Conservation (phyloP, 176 grass and related monocot species). For the Phoenix dactylifera region DNA sequence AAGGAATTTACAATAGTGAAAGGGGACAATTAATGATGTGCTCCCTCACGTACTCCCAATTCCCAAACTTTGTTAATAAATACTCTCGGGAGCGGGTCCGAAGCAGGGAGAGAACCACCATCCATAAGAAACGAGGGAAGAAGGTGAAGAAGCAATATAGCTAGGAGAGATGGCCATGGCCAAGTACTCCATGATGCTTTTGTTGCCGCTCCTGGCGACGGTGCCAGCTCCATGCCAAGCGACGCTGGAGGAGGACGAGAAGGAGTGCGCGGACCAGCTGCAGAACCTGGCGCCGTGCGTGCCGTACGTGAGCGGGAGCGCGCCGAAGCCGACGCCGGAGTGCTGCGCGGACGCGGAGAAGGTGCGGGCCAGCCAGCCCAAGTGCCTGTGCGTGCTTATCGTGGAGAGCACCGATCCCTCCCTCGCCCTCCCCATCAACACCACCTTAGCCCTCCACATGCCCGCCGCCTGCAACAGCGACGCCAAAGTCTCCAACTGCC, state of each 20-base stretch:
- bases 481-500: conserved; percentile 29
- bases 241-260: not conserved
- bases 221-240: not conserved
- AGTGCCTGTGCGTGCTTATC: conserved; percentile 33
- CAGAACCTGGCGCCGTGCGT: conserved; percentile 30
- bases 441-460: conserved; percentile 28
- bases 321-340: conserved; percentile 20
- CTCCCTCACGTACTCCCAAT: too few relatives aligned
- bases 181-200: too few relatives aligned
- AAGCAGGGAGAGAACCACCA: too few relatives aligned
- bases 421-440: conserved; percentile 25
- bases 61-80: too few relatives aligned
- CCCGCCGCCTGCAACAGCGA: conserved; percentile 25
- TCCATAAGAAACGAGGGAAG: too few relatives aligned
- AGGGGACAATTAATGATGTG: too few relatives aligned
- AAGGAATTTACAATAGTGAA: too few relatives aligned
- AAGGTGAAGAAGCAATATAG: too few relatives aligned
- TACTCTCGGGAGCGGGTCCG: too few relatives aligned
- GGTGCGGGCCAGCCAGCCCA: conserved; percentile 17
- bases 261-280: conserved; percentile 28
- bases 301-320: conserved; percentile 14
- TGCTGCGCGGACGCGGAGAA: conserved; percentile 28
- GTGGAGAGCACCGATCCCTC: conserved; percentile 20
- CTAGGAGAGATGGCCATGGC: too few relatives aligned
- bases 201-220: not conserved